Conservation (phyloP, 2,329 filamentous ascomycete species). For the Stachybotrys chlorohalonatus region DNA sequence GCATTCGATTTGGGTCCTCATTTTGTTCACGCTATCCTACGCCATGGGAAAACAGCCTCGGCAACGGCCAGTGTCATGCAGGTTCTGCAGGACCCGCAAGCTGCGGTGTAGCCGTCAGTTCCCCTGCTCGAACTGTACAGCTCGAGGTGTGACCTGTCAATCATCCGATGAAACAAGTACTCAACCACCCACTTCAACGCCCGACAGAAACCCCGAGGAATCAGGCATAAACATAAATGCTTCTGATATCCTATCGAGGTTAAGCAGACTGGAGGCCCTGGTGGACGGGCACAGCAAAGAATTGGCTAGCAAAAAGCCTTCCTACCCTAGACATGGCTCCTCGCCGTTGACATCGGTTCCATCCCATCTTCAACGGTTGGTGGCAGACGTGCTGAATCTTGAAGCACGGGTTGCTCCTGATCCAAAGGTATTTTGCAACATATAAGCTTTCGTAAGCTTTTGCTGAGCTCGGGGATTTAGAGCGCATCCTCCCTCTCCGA, state of each 20-base stretch:
- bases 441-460: no score
- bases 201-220: not conserved
- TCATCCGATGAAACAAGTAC: slow-evolving; percentile 4
- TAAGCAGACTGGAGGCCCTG: slow-evolving; percentile 11
- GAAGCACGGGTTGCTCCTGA: slow-evolving; percentile 7
- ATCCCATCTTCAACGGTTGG: slow-evolving; percentile 20
- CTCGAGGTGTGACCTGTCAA: slow-evolving; percentile 22
- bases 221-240: not conserved
- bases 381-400: slow-evolving; percentile 23
- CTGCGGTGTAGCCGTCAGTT: slow-evolving; percentile 25
- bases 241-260: slow-evolving; percentile 11
- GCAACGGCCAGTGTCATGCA: slow-evolving; percentile 24
- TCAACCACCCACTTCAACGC: not conserved
- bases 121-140: slow-evolving; percentile 26
- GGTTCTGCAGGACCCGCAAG: slow-evolving; percentile 24
- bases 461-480: not conserved
- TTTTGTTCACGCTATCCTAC: not conserved
- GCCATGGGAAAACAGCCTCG: slow-evolving; percentile 22
- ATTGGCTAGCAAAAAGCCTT: not conserved
- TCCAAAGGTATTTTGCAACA: not conserved
- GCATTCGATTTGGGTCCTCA: no score
- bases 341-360: slow-evolving; percentile 12
- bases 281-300: slow-evolving; percentile 1
- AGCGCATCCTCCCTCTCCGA: not conserved
- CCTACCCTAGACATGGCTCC: slow-evolving; percentile 2